These are phyloP conservation scores for Paecilomyces sp. DNA, from an alignment of 2,329 filamentous ascomycete species.

Conservation along the genomic window DNA sequence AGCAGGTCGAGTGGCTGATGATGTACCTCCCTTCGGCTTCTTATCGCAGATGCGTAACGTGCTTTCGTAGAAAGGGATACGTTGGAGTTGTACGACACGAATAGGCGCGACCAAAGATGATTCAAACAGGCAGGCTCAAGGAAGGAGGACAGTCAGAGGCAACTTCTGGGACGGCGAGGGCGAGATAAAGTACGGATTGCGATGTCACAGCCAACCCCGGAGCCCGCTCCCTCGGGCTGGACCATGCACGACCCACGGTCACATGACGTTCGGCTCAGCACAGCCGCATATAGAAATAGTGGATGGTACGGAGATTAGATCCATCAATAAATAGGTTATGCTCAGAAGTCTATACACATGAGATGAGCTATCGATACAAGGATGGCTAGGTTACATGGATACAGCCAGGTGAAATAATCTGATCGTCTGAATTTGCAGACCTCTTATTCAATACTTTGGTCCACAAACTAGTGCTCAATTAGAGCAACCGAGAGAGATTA, in stretches of 20 bases:
- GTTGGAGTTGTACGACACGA: not conserved
- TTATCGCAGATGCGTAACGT: not conserved
- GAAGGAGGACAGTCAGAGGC: not conserved
- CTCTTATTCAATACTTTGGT: not conserved
- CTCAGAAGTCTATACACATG: not conserved
- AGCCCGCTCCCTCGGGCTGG: not conserved
- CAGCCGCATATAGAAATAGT: not conserved
- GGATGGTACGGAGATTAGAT: not conserved
- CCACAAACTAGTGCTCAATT: not conserved
- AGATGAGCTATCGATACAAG: too few species aligned
- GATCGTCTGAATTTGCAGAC: not conserved
- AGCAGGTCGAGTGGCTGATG: not conserved
- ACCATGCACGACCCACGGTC: not conserved
- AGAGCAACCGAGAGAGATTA: constrained; percentile 1
- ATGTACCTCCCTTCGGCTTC: not conserved
- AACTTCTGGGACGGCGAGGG: not conserved
- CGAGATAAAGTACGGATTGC: constrained; percentile 3
- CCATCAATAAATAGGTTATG: not conserved
- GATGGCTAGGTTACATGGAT: not conserved
- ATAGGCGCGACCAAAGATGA: not conserved
- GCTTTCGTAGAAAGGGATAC: not conserved
- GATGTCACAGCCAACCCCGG: not conserved
- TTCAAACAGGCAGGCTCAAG: not conserved
- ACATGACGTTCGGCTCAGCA: not conserved
- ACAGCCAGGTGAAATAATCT: not conserved